Base-by-base conservation (phyloP, 176 grass and related monocot species). In the Echinochloa phyllopogon region DNA sequence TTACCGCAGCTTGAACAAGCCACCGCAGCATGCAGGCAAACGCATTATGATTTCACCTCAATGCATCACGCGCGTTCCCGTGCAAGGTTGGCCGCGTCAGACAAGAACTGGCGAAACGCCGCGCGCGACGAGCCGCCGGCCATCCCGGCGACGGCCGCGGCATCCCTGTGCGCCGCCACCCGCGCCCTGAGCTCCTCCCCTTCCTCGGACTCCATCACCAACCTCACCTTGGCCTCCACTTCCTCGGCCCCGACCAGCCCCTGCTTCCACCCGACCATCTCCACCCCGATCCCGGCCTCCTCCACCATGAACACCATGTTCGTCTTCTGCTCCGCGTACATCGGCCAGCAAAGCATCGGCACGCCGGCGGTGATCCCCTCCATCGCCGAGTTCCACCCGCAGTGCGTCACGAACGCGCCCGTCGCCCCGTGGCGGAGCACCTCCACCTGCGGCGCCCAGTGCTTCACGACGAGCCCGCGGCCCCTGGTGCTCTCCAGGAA, bases 361-460 rank as follows among this genome's bases (percentile, higher is more conserved):
- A 91, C 42, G 0, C 82, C 86, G 1, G 82, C 73, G 43, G 36
- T 72, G 65, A 90, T 37, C 4, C 73, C 78, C 55, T 92, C 90
- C 66, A 86, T 57, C 38, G 8, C 13, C 15, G 86, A 92, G 84
- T 89, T 92, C 90, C 87, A 89, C 2, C 90, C 86, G 47, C 90
- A 92, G 73, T 92, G 90, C 17, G 82, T 92, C 65, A 92, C 84
- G 76, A 94, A 94, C 6, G 77, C 78, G 23, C 86, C 88, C 0
- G 84, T 70, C 0, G 92, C 83, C 48, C 11, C 11, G 49, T 88
- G 88, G 0, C 2, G 15, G 1, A 94, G 74, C 39, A 94, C 85
- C 1, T 88, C 78, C 33, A 80, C 77, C 78, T 92, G 93, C 44
- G 89, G 92, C 36, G 84, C 89, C 92, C 92, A 94, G 55, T 20